Conservation (phyloP, 2,329 filamentous ascomycete genomes). For the Mycocentrospora acerina region DNA sequence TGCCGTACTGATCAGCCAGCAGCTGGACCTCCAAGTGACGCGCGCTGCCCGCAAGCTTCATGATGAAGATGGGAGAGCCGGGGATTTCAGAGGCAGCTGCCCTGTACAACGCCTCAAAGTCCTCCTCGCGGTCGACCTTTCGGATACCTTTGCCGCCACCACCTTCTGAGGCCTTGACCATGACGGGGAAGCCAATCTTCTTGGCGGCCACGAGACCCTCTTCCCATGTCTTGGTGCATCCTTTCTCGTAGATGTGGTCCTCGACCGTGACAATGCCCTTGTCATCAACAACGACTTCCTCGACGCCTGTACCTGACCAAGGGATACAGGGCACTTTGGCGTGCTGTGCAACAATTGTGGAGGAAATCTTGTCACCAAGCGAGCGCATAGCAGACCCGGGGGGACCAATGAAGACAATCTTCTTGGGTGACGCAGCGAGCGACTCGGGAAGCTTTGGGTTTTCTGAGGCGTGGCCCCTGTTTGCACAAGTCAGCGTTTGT, state of each 20-base stretch:
- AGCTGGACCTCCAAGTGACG: conserved; percentile 97
- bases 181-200: conserved; percentile 96
- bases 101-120: conserved; percentile 86
- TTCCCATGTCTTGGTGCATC: conserved; percentile 85
- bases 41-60: conserved; percentile 97
- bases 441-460: conserved; percentile 98
- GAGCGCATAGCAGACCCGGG: conserved; percentile 98
- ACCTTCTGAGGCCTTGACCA: conserved; percentile 99
- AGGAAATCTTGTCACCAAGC: conserved; percentile 98
- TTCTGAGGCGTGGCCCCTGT: conserved; percentile 85
- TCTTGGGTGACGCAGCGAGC: conserved; percentile 91
- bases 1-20: conserved; percentile 97
- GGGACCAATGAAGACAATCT: conserved; percentile 98
- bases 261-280: conserved; percentile 89
- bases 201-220: conserved; percentile 85
- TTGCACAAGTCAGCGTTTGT: conserved; percentile 19
- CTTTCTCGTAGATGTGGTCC: conserved; percentile 82
- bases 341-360: conserved; percentile 98
- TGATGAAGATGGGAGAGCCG: conserved; percentile 99
- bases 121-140: conserved; percentile 82
- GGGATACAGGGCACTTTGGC: conserved; percentile 95
- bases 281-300: conserved; percentile 74
- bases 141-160: conserved; percentile 99
- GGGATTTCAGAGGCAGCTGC: conserved; percentile 96
- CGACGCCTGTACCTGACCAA: conserved; percentile 96